Evolutionary conservation across 2,329 filamentous ascomycete species (phyloP).

Genomic region (Cladosporium austrohemisphaericum): DNA sequence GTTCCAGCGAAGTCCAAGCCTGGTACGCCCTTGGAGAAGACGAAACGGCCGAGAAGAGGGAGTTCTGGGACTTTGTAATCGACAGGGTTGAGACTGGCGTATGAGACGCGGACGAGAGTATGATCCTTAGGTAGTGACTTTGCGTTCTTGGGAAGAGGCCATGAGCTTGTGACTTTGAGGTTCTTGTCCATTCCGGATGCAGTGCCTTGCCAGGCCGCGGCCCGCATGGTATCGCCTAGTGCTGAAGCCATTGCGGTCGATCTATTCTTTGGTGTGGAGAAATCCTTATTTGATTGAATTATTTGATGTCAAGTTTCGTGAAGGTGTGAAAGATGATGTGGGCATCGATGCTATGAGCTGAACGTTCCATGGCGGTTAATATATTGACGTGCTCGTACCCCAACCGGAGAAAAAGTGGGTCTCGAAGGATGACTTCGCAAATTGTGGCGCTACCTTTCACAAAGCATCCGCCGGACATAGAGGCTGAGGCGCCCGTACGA

Average conservation of each 20-base stretch:
- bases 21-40: constrained; percentile 37
- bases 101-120: constrained; percentile 42
- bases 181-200: constrained; percentile 33
- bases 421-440: too few relatives aligned
- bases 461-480: too few relatives aligned
- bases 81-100: constrained; percentile 45
- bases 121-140: constrained; percentile 24
- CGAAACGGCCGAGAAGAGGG: constrained; percentile 36
- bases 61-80: constrained; percentile 47
- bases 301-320: not conserved
- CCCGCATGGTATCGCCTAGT: constrained; percentile 29
- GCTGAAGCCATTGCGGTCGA: constrained; percentile 17
- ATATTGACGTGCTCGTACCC: too few relatives aligned
- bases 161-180: constrained; percentile 29
- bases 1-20: constrained; percentile 52
- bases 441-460: too few relatives aligned
- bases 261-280: not conserved
- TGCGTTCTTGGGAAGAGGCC: constrained; percentile 24
- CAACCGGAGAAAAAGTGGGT: too few relatives aligned
- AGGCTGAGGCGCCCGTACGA: too few relatives aligned
- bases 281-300: too few relatives aligned
- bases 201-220: constrained; percentile 26
- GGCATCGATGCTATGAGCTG: too few relatives aligned
- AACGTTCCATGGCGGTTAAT: not conserved
- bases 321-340: not conserved